phyloP scores from a whole-genome alignment of 2,329 filamentous ascomycete genomes.

The Akanthomyces dipterigenus region DNA sequence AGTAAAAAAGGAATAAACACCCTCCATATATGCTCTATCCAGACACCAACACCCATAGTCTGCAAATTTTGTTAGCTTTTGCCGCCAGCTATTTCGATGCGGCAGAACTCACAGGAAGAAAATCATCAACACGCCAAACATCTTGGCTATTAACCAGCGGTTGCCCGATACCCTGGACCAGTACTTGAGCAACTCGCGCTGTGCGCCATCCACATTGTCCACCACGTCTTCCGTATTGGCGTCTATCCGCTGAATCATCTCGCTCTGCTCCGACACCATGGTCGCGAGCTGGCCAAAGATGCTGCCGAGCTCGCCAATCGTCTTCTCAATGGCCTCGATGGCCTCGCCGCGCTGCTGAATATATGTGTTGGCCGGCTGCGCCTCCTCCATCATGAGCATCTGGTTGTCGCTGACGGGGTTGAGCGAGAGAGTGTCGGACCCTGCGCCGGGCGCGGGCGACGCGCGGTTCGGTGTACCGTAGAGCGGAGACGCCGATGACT shows the following conservation, averaged over 20 bases:
- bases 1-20: not conserved
- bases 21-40: constrained; percentile 19
- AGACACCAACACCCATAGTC: constrained; percentile 35
- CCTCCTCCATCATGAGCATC: constrained; percentile 88
- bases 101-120: constrained; percentile 59
- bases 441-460: constrained; percentile 51
- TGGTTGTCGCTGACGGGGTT: constrained; percentile 79
- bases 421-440: constrained; percentile 66
- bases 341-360: constrained; percentile 91
- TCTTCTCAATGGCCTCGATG: constrained; percentile 93
- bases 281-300: constrained; percentile 92
- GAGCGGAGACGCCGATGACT: constrained; percentile 70
- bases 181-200: constrained; percentile 92
- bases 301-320: constrained; percentile 80
- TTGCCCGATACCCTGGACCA: constrained; percentile 93
- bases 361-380: constrained; percentile 76
- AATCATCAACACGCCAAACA: constrained; percentile 82
- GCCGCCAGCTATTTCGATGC: not conserved
- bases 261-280: constrained; percentile 96
- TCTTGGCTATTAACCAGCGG: constrained; percentile 84
- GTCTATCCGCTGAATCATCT: constrained; percentile 96
- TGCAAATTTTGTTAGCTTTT: constrained; percentile 17
- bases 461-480: constrained; percentile 72
- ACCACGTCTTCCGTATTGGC: constrained; percentile 97
- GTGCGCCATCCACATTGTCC: constrained; percentile 95